A percentile compares a stretch with the other conserved stretches of the same genome.
These are phyloP conservation scores for Dendrobium chrysotoxum DNA, from an alignment of 106 monocot genomes.

Conservation along the genomic window DNA sequence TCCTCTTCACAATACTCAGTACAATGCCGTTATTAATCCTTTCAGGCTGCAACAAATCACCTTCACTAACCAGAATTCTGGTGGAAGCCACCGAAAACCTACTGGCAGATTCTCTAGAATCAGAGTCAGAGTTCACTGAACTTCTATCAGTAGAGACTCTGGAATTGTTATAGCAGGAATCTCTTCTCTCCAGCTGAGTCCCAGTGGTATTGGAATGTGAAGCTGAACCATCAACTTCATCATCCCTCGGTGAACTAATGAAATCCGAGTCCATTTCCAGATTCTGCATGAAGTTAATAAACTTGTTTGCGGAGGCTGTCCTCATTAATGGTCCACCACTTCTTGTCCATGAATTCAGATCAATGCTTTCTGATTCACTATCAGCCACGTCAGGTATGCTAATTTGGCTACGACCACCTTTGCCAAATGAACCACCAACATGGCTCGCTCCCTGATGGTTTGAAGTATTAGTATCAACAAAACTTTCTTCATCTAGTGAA, in stretches of 20 bases:
- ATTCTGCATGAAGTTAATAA: slow-evolving; percentile 66
- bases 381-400: slow-evolving; percentile 58
- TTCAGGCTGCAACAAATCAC: slow-evolving; percentile 78
- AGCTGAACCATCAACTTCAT: slow-evolving; percentile 15
- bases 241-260: slow-evolving; percentile 20
- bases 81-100: slow-evolving; percentile 10
- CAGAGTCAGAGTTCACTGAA: slow-evolving; percentile 29
- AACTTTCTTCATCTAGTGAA: slow-evolving; percentile 61
- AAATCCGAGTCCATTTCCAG: slow-evolving; percentile 33
- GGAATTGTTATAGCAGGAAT: neutral
- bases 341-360: slow-evolving; percentile 81
- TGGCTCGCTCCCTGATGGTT: slow-evolving; percentile 6
- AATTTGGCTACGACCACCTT: neutral
- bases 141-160: slow-evolving; percentile 18
- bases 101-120: slow-evolving; percentile 13
- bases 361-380: slow-evolving; percentile 70
- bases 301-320: slow-evolving; percentile 65
- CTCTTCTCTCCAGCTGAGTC: slow-evolving; percentile 14
- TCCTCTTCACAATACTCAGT: slow-evolving; percentile 71
- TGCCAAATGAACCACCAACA: neutral
- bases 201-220: neutral
- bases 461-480: slow-evolving; percentile 20
- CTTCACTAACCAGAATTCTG: slow-evolving; percentile 73
- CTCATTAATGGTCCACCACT: slow-evolving; percentile 88
- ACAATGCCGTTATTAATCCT: slow-evolving; percentile 66